Evolutionary conservation across 495 filamentous ascomycete species (phyloP).

Genomic region (Lichenothelia convexa): DNA sequence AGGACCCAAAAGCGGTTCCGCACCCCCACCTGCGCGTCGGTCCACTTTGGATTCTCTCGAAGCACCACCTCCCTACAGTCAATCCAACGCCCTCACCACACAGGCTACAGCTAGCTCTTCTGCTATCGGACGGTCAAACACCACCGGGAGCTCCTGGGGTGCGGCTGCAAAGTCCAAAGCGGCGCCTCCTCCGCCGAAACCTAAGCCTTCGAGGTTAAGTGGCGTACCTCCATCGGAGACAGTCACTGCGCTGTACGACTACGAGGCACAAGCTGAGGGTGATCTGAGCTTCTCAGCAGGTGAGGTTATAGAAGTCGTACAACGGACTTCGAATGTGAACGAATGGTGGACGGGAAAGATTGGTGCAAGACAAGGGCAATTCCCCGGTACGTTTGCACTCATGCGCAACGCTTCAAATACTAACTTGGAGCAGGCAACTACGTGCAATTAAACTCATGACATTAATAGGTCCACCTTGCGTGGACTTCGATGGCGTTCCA

Average conservation of each 20-base stretch:
- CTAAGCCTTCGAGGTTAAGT: conserved; percentile 62
- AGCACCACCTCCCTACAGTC: conserved; percentile 56
- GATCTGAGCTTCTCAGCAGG: conserved; percentile 84
- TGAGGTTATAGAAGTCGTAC: conserved; percentile 76
- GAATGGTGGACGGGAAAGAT: conserved; percentile 91
- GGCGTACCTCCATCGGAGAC: conserved; percentile 49
- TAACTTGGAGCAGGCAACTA: no score
- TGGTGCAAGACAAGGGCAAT: conserved; percentile 67
- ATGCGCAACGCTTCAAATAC: no score
- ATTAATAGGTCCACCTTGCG: no score
- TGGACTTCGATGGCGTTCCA: no score
- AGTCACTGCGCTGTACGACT: conserved; percentile 57
- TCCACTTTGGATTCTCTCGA: conserved; percentile 33
- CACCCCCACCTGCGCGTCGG: conserved; percentile 17
- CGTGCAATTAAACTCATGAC: no score
- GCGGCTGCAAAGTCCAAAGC: conserved; percentile 61
- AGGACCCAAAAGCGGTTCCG: background rate
- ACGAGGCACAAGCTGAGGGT: conserved; percentile 85
- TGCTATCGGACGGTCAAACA: conserved; percentile 30
- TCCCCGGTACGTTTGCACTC: conserved; percentile 67
- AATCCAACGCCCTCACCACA: conserved; percentile 2
- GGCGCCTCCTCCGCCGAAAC: conserved; percentile 79
- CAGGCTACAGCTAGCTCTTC: conserved; percentile 8
- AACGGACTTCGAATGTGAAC: conserved; percentile 67
- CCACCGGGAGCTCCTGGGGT: conserved; percentile 36